These are phyloP conservation scores for Hyaloscypha variabilis DNA, from an alignment of 495 filamentous ascomycete genomes.

Conservation along the genomic window DNA sequence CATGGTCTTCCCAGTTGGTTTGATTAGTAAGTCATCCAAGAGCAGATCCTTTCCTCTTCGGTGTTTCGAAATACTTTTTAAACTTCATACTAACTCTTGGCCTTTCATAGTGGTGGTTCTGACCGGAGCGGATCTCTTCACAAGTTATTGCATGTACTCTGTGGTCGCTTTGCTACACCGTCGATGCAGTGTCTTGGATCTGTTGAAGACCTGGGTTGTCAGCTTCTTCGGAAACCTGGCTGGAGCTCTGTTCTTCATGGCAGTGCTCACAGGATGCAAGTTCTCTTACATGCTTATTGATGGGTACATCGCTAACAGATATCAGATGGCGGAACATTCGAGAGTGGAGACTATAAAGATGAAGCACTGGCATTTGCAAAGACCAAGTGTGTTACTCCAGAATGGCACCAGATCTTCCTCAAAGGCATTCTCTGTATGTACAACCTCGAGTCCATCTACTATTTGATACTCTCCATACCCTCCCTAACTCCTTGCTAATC, in stretches of 20 bases:
- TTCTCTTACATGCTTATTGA: slow-evolving; percentile 18
- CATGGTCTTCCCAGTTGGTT: slow-evolving; percentile 59
- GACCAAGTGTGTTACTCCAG: slow-evolving; percentile 56
- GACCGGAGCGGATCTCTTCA: slow-evolving; percentile 62
- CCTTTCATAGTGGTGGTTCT: slow-evolving; percentile 37
- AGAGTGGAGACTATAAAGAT: slow-evolving; percentile 49
- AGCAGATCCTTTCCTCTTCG: neutral
- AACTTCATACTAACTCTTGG: neutral
- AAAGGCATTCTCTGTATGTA: slow-evolving; percentile 55
- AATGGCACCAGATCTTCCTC: slow-evolving; percentile 63
- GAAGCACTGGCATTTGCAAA: slow-evolving; percentile 54
- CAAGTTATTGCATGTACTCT: slow-evolving; percentile 62
- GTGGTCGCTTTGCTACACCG: slow-evolving; percentile 57
- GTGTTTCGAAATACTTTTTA: neutral
- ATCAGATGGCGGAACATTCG: slow-evolving; percentile 59
- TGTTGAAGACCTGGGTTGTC: slow-evolving; percentile 57
- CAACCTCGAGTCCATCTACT: neutral
- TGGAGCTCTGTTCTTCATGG: slow-evolving; percentile 60
- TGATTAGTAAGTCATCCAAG: slow-evolving; percentile 36
- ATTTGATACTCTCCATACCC: neutral
- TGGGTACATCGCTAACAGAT: neutral
- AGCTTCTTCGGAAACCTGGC: slow-evolving; percentile 64
- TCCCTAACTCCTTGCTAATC: slow-evolving; percentile 1
- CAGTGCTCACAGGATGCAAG: slow-evolving; percentile 60
- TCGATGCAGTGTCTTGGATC: slow-evolving; percentile 48